These are phyloP conservation scores for Marasmius sp. DNA, from an alignment of 1,284 basidiomycete species.

Conservation along the genomic window DNA sequence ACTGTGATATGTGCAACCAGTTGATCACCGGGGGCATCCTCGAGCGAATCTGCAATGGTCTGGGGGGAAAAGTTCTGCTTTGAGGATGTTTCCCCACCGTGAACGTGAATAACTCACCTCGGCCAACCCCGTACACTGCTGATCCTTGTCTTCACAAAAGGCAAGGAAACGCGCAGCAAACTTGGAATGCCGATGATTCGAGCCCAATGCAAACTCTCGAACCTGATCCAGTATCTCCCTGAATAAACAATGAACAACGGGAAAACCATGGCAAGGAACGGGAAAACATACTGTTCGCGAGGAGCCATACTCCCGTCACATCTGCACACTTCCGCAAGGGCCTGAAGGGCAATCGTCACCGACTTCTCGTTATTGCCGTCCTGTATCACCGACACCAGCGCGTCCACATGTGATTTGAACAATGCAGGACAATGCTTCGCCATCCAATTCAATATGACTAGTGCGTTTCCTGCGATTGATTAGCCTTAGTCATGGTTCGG, in stretches of 20 bases:
- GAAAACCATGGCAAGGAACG: neutral
- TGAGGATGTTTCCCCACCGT: neutral
- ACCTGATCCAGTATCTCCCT: conserved; percentile 72
- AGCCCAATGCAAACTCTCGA: conserved; percentile 57
- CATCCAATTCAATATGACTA: conserved; percentile 57
- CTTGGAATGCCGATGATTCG: conserved; percentile 77
- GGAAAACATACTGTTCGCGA: conserved; percentile 62
- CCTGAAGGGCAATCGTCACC: conserved; percentile 74
- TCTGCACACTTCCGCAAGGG: conserved; percentile 66
- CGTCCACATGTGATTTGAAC: conserved; percentile 45
- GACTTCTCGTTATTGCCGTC: conserved; percentile 48
- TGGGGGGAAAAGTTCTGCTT: conserved; percentile 25
- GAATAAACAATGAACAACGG: conserved; percentile 4
- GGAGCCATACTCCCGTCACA: conserved; percentile 58
- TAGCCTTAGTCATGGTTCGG: conserved; percentile 32
- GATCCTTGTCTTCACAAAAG: conserved; percentile 52
- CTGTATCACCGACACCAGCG: neutral
- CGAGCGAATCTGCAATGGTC: conserved; percentile 49
- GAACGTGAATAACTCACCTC: conserved; percentile 49
- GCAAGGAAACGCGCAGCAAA: conserved; percentile 84
- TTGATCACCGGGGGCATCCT: conserved; percentile 46
- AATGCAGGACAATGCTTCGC: conserved; percentile 79
- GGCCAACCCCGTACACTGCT: conserved; percentile 54
- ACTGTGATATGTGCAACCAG: conserved; percentile 72
- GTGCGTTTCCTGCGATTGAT: conserved; percentile 46